Conservation (phyloP, 345 rosid genomes). For the Eucalyptus tenuipes region DNA sequence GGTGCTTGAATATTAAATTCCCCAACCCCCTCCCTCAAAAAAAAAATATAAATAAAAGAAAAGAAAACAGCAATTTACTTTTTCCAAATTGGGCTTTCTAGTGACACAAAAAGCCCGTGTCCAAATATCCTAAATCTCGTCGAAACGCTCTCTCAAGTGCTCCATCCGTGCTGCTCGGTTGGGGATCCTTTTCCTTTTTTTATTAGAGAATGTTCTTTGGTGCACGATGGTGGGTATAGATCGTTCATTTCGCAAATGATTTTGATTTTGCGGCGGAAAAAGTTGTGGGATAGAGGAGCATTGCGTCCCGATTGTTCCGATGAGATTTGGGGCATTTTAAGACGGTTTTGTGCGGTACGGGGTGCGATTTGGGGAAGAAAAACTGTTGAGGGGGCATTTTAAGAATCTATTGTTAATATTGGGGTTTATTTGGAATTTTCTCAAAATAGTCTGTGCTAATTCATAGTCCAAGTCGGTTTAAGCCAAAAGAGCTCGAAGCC, state of each 20-base stretch:
- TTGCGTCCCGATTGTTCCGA: neutral
- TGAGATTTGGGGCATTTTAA: neutral
- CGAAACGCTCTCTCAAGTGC: neutral
- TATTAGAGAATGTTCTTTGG: neutral
- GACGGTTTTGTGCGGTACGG: neutral
- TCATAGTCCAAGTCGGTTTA: too few species aligned
- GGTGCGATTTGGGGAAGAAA: neutral
- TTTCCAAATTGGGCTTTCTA: neutral
- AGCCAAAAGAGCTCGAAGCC: too few species aligned
- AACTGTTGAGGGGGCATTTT: neutral
- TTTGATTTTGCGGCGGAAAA: neutral
- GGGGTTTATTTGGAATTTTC: neutral
- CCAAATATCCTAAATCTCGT: too few species aligned
- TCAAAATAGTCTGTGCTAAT: accelerated
- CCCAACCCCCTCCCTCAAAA: neutral
- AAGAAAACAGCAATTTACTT: neutral
- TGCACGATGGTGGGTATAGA: neutral
- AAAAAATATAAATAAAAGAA: neutral
- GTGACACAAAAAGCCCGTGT: neutral
- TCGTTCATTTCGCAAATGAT: neutral
- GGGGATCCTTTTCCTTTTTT: neutral
- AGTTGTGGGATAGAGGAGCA: neutral
- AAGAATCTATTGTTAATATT: neutral
- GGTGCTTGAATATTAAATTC: neutral
- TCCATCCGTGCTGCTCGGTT: neutral